Percentiles rank a stretch among this genome's conserved stretches.
phyloP scores from a whole-genome alignment of 345 rosid species.

The Citrus australasica region DNA sequence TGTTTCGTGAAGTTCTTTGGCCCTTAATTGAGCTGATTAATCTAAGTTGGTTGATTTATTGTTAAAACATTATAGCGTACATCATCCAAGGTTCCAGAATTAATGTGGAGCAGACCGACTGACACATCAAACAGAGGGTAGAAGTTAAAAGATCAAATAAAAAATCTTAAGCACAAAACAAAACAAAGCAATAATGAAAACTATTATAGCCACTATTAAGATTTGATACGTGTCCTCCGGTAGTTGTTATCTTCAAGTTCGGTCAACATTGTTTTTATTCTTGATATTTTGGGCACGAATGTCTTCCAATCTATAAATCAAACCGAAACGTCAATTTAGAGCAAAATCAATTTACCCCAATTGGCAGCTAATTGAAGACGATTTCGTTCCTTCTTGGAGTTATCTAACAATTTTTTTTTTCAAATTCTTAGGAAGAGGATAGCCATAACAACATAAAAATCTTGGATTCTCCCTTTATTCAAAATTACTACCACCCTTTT shows the following conservation, averaged over 20 bases:
- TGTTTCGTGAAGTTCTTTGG: no score
- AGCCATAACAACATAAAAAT: background rate
- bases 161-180: background rate
- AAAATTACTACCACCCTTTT: conserved; percentile 21
- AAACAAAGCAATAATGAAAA: background rate
- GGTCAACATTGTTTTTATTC: background rate
- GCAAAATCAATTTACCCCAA: background rate
- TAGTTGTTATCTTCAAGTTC: background rate
- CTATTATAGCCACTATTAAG: background rate
- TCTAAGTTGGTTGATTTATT: no score
- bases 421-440: background rate
- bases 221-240: background rate
- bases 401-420: background rate
- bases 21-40: no score
- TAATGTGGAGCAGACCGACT: background rate
- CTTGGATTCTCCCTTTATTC: conserved; percentile 18
- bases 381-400: background rate
- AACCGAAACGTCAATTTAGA: conserved; percentile 14
- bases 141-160: background rate
- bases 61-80: no score
- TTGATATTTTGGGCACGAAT: conserved; percentile 9
- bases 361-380: background rate
- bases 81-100: background rate
- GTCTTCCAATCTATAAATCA: background rate
- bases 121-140: background rate